Conservation (phyloP, 208 protist genomes). For the Crithidia bombi region DNA sequence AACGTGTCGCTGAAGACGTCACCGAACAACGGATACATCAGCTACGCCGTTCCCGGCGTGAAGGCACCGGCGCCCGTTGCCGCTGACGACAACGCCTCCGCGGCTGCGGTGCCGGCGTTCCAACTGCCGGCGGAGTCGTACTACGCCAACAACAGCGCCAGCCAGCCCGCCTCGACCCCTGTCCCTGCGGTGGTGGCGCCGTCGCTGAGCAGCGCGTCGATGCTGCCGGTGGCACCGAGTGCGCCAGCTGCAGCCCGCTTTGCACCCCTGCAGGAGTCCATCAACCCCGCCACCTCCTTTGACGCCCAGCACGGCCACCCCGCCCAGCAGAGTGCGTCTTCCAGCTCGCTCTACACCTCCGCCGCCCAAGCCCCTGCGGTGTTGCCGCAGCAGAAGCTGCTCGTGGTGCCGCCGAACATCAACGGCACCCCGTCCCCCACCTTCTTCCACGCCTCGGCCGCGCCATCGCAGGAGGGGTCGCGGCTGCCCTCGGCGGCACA, state of each 20-base stretch:
- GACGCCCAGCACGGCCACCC: constrained; percentile 9
- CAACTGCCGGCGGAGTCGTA: constrained; percentile 6
- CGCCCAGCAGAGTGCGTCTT: constrained; percentile 11
- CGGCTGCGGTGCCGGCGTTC: background rate
- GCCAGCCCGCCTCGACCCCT: constrained; percentile 9
- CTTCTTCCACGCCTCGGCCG: constrained; percentile 19
- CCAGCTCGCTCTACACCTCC: constrained; percentile 33
- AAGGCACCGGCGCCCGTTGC: constrained; percentile 9
- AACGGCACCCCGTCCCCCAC: constrained; percentile 26
- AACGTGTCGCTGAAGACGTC: constrained; percentile 28
- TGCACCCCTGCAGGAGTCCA: constrained; percentile 23
- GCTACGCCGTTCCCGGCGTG: constrained; percentile 34
- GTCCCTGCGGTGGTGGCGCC: background rate
- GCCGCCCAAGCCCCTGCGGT: constrained; percentile 29
- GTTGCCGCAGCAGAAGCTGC: constrained; percentile 36
- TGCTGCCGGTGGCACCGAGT: constrained; percentile 24
- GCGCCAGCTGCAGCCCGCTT: constrained; percentile 10
- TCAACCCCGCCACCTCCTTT: constrained; percentile 13
- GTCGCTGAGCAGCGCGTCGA: constrained; percentile 7
- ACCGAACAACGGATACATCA: constrained; percentile 29
- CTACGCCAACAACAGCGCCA: constrained; percentile 35
- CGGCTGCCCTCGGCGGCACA: constrained; percentile 21
- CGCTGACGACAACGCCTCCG: constrained; percentile 4
- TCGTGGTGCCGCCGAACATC: constrained; percentile 41
- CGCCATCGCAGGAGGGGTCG: constrained; percentile 23